Base-by-base conservation (phyloP, 345 rosid genomes). In the Raphanus raphanistrum region DNA sequence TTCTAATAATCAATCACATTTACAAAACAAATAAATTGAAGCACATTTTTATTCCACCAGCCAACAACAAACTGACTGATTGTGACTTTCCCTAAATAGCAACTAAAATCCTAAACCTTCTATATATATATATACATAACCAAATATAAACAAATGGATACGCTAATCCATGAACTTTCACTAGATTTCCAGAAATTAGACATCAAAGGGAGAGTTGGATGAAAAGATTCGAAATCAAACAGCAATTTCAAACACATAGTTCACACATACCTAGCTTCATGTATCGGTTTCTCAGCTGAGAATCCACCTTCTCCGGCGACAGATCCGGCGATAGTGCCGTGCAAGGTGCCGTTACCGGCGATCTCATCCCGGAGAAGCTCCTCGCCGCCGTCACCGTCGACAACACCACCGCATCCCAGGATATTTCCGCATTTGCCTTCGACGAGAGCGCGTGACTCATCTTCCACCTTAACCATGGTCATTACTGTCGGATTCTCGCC, bases 241-340 rank as follows among this genome's bases (percentile, higher is more conserved):
- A 79, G 15, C 6, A 68, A 73, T 28, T 12, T 13, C 43, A n/a
- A n/a, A 54, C 68, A 62, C 63, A 27, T 12, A 70, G n/a, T 0
- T 16, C 13, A 26, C n/a, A n/a, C 76, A 52, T 71, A 76, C 84
- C 80, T 72, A 76, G 35, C 86, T 70, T 79, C 84, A 3, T 38
- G 70, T 67, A 63, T 48, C 13, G 38, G 62, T 59, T 84, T 27
- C 70, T 76, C 84, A 26, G 41, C 41, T 28, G 75, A 72, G 1
- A n/a, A 50, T 17, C 33, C 66, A 6, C 32, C 72, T 54, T 63
- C 59, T 65, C 83, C 60, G 26, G 73, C 13, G 11, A 31, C 73
- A 67, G 85, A 84, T 87, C 87, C 88, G 67, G 48, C 67, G 50
- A 64, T 61, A 6, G 1, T 38, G 3, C 26, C 76, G 29, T 80